A percentile compares a stretch with the other conserved stretches of the same genome.
Evolutionary conservation across 169 alveolate species (phyloP).

Genomic region (Plasmodium vinckei): DNA sequence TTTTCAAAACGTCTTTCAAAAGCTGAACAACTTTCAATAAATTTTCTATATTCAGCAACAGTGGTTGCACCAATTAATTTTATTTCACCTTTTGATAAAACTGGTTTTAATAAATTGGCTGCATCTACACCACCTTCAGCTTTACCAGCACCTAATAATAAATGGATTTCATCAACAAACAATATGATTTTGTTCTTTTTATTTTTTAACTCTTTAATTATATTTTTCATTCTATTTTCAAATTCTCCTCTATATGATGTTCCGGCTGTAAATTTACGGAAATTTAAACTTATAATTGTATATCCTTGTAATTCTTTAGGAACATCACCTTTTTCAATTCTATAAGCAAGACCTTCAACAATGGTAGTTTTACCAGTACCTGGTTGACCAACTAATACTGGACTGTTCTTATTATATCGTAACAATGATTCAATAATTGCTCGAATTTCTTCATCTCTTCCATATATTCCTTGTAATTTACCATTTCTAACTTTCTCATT

Average conservation of each 20-base stretch:
- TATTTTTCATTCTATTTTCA: slow-evolving; percentile 75
- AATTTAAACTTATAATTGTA: slow-evolving; percentile 68
- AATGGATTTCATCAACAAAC: slow-evolving; percentile 81
- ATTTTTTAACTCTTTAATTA: slow-evolving; percentile 71
- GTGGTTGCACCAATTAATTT: slow-evolving; percentile 82
- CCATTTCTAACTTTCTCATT: slow-evolving; percentile 75
- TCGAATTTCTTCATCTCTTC: slow-evolving; percentile 77
- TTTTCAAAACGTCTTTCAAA: slow-evolving; percentile 81
- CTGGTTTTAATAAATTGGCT: slow-evolving; percentile 78
- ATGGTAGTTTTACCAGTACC: slow-evolving; percentile 77
- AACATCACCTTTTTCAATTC: slow-evolving; percentile 74
- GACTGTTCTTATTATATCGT: slow-evolving; percentile 73
- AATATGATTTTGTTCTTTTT: slow-evolving; percentile 73
- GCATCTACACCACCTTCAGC: slow-evolving; percentile 78
- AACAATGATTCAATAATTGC: slow-evolving; percentile 65
- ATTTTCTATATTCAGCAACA: slow-evolving; percentile 76
- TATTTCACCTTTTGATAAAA: slow-evolving; percentile 75
- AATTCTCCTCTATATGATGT: slow-evolving; percentile 78
- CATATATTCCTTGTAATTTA: slow-evolving; percentile 60
- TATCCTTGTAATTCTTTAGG: slow-evolving; percentile 69
- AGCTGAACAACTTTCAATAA: slow-evolving; percentile 78
- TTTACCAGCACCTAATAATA: slow-evolving; percentile 78
- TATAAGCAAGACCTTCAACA: slow-evolving; percentile 69
- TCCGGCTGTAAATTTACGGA: slow-evolving; percentile 68
- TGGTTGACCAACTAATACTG: slow-evolving; percentile 74